Percentiles rank a stretch among this genome's conserved stretches.
Conservation (phyloP, 768 basidiomycete genomes). For the Xerocomellus amylosporus region DNA sequence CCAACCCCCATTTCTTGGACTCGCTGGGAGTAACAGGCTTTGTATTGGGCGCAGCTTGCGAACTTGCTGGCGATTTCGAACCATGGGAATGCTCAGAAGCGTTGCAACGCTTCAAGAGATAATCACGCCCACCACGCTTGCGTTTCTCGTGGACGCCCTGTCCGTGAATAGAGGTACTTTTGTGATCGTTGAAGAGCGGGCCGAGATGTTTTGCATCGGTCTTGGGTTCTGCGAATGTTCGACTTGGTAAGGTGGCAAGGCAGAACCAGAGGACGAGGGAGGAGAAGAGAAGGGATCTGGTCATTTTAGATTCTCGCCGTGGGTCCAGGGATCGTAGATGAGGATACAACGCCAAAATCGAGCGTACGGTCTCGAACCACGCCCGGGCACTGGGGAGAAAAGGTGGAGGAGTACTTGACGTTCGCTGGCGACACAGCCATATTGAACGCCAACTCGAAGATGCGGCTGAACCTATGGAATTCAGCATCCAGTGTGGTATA, state of each 20-base stretch:
- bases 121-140: constrained; percentile 15
- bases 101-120: constrained; percentile 18
- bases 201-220: constrained; percentile 1
- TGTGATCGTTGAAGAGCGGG: background rate
- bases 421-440: background rate
- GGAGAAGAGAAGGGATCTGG: background rate
- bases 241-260: constrained; percentile 1
- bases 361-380: background rate
- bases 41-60: background rate
- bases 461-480: constrained; percentile 14
- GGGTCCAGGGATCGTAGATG: background rate
- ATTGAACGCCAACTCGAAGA: constrained; percentile 1
- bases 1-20: constrained; percentile 57
- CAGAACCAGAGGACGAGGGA: constrained; percentile 12
- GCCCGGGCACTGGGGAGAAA: background rate
- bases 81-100: constrained; percentile 7
- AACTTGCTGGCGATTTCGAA: background rate
- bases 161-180: background rate
- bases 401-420: background rate
- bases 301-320: constrained; percentile 10
- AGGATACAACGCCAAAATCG: background rate
- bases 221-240: constrained; percentile 2
- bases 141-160: constrained; percentile 10
- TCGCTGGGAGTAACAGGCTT: background rate
- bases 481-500: background rate